Evolutionary conservation across 768 basidiomycete genomes (phyloP).

Genomic region (Rossbeevera mucosa): DNA sequence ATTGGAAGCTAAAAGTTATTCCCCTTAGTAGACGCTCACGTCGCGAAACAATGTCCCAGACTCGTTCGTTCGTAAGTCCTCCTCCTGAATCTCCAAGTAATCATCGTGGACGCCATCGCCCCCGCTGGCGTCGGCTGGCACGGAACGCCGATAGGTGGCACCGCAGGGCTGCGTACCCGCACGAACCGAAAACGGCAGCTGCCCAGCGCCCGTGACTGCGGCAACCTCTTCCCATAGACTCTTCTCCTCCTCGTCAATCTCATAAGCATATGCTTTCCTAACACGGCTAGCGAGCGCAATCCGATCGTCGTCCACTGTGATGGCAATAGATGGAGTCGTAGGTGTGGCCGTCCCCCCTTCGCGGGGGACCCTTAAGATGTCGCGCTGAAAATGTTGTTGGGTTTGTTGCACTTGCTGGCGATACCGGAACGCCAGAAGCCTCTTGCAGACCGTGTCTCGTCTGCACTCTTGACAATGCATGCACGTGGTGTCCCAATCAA

Average conservation of each 20-base stretch:
- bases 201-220: slow-evolving; percentile 17
- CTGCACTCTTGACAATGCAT: slow-evolving; percentile 27
- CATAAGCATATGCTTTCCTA: slow-evolving; percentile 18
- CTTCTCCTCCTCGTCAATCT: slow-evolving; percentile 25
- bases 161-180: slow-evolving; percentile 10
- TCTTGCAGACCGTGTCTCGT: slow-evolving; percentile 27
- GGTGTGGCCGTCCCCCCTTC: neutral
- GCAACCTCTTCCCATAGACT: slow-evolving; percentile 28
- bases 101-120: slow-evolving; percentile 1
- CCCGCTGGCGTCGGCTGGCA: slow-evolving; percentile 2
- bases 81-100: slow-evolving; percentile 15
- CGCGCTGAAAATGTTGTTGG: slow-evolving; percentile 2
- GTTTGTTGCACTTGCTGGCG: slow-evolving; percentile 10
- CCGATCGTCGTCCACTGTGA: slow-evolving; percentile 2
- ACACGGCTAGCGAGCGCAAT: slow-evolving; percentile 7
- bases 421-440: slow-evolving; percentile 19
- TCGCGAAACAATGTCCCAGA: slow-evolving; percentile 17
- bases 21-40: slow-evolving; percentile 20
- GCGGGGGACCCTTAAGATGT: slow-evolving; percentile 1
- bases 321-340: neutral
- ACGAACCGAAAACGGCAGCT: slow-evolving; percentile 12
- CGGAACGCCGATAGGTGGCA: neutral
- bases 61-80: slow-evolving; percentile 15
- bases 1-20: neutral
- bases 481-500: slow-evolving; percentile 17